A percentile compares a stretch with the other conserved stretches of the same genome.
These are phyloP conservation scores for Gryganskiella cystojenkinii DNA, from an alignment of 192 early-diverging fungal species.

Conservation along the genomic window DNA sequence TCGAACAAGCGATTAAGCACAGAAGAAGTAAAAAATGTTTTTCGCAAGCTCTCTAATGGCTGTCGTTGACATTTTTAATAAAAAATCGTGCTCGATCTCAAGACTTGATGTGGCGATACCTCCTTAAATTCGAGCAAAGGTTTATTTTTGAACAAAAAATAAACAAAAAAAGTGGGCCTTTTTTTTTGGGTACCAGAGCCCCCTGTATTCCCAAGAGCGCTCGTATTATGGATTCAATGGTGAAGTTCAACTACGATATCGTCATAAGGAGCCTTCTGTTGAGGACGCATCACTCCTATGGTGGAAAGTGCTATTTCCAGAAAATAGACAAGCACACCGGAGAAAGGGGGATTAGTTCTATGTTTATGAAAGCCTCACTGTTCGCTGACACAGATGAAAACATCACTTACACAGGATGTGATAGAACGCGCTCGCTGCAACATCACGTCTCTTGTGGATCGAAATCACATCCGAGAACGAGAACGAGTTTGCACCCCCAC, in stretches of 20 bases:
- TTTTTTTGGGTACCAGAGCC: too few species aligned
- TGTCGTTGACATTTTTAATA: too few species aligned
- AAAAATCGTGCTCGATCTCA: too few species aligned
- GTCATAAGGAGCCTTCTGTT: conserved; percentile 14
- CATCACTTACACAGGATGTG: conserved; percentile 18
- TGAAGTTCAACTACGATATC: conserved; percentile 14
- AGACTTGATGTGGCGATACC: too few species aligned
- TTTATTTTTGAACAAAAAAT: neutral
- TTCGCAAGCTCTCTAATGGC: too few species aligned
- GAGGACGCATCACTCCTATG: conserved; percentile 14
- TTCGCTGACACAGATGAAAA: neutral
- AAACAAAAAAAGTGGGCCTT: too few species aligned
- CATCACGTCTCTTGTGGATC: conserved; percentile 8
- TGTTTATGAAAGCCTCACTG: neutral
- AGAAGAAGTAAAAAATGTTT: too few species aligned
- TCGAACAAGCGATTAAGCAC: too few species aligned
- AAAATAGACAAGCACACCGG: neutral
- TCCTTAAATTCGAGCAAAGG: neutral
- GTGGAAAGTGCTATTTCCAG: conserved; percentile 32
- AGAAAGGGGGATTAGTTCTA: neutral
- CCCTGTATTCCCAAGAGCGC: too few species aligned
- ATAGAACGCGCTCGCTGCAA: conserved; percentile 36
- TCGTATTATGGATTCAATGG: too few species aligned
- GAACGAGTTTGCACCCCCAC: neutral
- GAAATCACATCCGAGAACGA: conserved; percentile 14